Base-by-base conservation (phyloP, 2,329 filamentous ascomycete species). In the Sphaerulina musiva region DNA sequence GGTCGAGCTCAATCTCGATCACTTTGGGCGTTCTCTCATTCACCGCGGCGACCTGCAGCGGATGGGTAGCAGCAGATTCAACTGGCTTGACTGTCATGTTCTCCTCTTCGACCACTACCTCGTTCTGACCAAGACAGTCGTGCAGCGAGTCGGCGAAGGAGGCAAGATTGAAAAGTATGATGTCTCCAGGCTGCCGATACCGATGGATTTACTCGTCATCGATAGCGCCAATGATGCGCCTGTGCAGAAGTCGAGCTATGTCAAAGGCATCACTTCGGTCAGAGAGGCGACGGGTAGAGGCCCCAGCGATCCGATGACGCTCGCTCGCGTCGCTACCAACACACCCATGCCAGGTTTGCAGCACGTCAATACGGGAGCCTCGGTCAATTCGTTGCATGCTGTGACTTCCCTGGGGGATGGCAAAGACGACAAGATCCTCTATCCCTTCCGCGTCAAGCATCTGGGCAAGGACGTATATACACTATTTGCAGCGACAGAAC, bases 41-140 rank as follows among this genome's bases (percentile, higher is more conserved):
- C 86, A 86, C 70, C 83, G 91, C 64, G 93, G 93, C 54, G 91
- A 97, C 63, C 74, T 98, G 54, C 89, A 95, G 69, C 80, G 93
- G 58, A 86, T 90, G 75, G 90, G 92, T 52, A 88, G 85, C 42
- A 95, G 88, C 69, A 84, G 90, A 53, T 93, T 97, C 68, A 86
- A 85, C 59, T 95, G 92, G 86, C 84, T 97, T 6, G 93, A 98
- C 65, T 95, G 89, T 0, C 90, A 96, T 68, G 90, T 89, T 2
- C 80, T 98, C 44, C 79, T 98, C 0, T 97, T 98, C 67, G 95
- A 98, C 66, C 91, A 98, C 72, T 98, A 96, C 70, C 79, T 98
- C 38, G 91, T 98, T 34, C 75, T 98, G 43, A 87, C 93, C 39
- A 98, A 98, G 75, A 65, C 64, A 1, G 79, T 89, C 6, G 78